These are phyloP conservation scores for Lepiota venenata DNA, from an alignment of 768 basidiomycete species.

Conservation along the genomic window DNA sequence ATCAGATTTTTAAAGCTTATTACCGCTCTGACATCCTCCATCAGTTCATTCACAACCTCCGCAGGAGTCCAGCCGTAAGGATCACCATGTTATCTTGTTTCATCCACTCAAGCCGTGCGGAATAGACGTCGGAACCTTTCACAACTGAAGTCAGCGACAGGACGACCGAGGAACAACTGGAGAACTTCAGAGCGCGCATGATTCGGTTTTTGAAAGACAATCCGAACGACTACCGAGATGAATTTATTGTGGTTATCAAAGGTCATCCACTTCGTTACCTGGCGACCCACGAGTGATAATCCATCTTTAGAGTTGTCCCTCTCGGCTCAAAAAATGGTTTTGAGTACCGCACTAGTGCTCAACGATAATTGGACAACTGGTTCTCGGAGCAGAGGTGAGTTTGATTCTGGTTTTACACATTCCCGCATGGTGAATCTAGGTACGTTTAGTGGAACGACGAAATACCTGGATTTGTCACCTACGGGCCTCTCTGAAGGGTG, in stretches of 20 bases:
- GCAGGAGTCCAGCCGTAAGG: conserved; percentile 5
- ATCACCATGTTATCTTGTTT: background rate
- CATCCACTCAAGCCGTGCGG: background rate
- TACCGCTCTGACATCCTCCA: background rate
- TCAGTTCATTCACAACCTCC: conserved; percentile 7
- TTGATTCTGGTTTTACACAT: background rate
- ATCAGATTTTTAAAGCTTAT: background rate
- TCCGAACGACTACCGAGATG: conserved; percentile 4
- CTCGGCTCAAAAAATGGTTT: background rate
- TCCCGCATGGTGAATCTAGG: background rate
- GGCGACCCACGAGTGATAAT: background rate
- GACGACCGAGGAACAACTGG: background rate
- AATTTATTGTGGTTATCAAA: conserved; percentile 1
- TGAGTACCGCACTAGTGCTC: background rate
- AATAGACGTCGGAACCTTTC: background rate
- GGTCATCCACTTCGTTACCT: background rate
- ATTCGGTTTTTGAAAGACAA: background rate
- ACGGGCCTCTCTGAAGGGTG: background rate
- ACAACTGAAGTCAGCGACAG: background rate
- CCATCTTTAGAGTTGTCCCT: background rate
- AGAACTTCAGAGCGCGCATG: background rate
- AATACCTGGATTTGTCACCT: background rate
- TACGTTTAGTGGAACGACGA: background rate
- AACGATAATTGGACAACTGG: background rate
- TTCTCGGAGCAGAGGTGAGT: background rate